Evolutionary conservation across 768 basidiomycete genomes (phyloP).

Genomic region (Calvatia gigantea): DNA sequence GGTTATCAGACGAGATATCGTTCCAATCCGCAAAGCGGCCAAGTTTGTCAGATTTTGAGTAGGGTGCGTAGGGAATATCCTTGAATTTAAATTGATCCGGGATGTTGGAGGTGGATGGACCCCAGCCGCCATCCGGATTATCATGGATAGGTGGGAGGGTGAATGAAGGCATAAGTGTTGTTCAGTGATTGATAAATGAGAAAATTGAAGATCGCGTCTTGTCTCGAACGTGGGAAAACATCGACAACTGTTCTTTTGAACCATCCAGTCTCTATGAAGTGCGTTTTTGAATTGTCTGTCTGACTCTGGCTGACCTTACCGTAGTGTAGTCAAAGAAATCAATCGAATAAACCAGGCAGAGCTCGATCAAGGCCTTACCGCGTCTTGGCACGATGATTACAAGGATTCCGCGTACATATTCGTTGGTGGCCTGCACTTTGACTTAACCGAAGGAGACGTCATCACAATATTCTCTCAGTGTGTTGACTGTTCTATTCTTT

Average conservation of each 20-base stretch:
- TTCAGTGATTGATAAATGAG: constrained; percentile 12
- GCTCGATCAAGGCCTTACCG: constrained; percentile 71
- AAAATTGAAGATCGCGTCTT: constrained; percentile 24
- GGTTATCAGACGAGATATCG: constrained; percentile 63
- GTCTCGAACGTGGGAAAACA: constrained; percentile 35
- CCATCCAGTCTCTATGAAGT: constrained; percentile 74
- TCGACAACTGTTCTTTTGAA: constrained; percentile 18
- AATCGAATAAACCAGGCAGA: constrained; percentile 90
- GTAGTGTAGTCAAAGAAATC: constrained; percentile 90
- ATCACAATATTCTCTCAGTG: constrained; percentile 98
- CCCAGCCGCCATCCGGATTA: constrained; percentile 93
- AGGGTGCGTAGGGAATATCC: constrained; percentile 98
- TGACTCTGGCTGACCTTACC: constrained; percentile 13
- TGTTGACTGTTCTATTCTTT: constrained; percentile 28
- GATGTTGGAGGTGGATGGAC: constrained; percentile 75
- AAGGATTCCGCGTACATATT: constrained; percentile 97
- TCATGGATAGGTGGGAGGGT: constrained; percentile 85
- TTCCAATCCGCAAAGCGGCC: constrained; percentile 99
- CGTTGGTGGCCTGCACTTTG: constrained; percentile 82
- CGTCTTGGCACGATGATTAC: constrained; percentile 96
- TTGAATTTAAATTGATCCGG: constrained; percentile 96
- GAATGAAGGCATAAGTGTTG: constrained; percentile 67
- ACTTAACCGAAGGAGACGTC: constrained; percentile 96
- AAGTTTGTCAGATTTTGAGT: constrained; percentile 98
- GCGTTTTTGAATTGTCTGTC: constrained; percentile 24